phyloP scores from a whole-genome alignment of 179 eudicot genomes.

The Beta corolliflora region DNA sequence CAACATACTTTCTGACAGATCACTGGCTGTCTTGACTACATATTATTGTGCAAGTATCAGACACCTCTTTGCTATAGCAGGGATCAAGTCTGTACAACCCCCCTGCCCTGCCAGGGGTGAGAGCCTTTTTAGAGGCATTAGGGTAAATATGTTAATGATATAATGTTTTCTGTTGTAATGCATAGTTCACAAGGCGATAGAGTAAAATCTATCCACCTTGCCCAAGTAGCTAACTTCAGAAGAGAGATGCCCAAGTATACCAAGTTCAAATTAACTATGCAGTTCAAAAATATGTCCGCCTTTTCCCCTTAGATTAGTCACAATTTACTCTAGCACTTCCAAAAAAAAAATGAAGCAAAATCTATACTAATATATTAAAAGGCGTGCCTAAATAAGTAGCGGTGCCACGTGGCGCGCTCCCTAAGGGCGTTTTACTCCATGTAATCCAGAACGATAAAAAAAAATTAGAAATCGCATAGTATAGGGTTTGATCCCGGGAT shows the following conservation, averaged over 20 bases:
- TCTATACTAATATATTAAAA: no score
- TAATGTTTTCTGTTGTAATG: not conserved
- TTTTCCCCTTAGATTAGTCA: not conserved
- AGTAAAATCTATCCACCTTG: not conserved
- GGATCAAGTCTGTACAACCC: not conserved
- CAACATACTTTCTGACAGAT: slow-evolving; percentile 5
- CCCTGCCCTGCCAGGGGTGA: not conserved
- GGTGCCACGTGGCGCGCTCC: no score
- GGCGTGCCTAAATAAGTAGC: no score
- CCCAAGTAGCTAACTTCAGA: not conserved
- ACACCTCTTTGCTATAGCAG: not conserved
- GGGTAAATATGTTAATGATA: not conserved
- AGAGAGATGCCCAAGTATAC: not conserved
- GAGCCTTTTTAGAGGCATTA: not conserved
- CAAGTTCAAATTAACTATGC: not conserved
- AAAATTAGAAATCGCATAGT: no score
- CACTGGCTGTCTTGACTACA: not conserved
- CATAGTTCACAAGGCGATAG: not conserved
- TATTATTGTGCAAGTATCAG: not conserved
- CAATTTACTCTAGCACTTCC: not conserved
- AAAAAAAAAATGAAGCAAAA: not conserved
- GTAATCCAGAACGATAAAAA: no score
- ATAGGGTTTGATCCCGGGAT: no score
- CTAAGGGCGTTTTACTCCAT: no score
- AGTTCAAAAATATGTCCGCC: not conserved